Conservation (phyloP, 2,329 filamentous ascomycete species). For the Venturia carpophila region DNA sequence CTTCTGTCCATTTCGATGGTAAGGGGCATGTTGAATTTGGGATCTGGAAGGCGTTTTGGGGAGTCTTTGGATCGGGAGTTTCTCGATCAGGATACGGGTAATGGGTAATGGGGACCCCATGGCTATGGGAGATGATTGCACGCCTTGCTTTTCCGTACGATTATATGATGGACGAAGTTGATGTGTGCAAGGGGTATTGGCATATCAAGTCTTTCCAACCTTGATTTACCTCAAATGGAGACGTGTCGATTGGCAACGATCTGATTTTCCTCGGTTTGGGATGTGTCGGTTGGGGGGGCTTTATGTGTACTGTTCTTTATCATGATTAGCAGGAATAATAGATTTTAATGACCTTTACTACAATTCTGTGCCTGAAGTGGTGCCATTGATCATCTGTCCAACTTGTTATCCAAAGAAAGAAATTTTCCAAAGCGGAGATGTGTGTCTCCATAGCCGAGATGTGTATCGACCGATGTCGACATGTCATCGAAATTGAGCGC, state of each 20-base stretch:
- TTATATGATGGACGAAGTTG: neutral
- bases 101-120: neutral
- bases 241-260: conserved; percentile 5
- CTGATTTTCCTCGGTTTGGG: neutral
- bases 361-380: neutral
- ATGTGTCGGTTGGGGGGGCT: neutral
- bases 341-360: neutral
- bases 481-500: too few species aligned
- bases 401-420: too few species aligned
- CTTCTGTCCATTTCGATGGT: neutral
- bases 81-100: too few species aligned
- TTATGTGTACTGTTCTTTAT: neutral
- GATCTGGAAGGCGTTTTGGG: neutral
- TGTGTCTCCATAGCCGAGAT: too few species aligned
- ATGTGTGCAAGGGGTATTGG: neutral
- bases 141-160: neutral
- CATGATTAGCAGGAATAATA: neutral
- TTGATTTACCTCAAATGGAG: neutral
- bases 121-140: conserved; percentile 6
- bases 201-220: neutral
- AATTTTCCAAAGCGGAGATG: too few species aligned
- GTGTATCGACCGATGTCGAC: too few species aligned
- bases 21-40: neutral
- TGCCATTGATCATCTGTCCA: neutral
- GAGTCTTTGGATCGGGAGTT: neutral